These are phyloP conservation scores for Rhododendron griersonianum DNA, from an alignment of 148 eudicot genomes.

Conservation along the genomic window DNA sequence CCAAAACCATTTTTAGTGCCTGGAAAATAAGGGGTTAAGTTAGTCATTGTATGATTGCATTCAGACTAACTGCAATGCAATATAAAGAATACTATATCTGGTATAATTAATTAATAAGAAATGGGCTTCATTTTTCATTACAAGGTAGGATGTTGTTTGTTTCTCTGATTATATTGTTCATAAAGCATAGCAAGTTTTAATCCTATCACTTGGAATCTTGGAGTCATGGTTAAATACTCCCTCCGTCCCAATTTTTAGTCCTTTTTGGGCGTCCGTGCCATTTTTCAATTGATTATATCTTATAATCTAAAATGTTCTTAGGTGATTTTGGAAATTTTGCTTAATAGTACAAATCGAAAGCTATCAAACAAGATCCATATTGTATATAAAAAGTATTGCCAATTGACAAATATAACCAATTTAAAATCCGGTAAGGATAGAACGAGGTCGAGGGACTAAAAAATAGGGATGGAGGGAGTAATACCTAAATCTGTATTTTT, in stretches of 20 bases:
- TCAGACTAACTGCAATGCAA: conserved; percentile 6
- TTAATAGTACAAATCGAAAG: too few relatives aligned
- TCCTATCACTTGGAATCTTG: neutral
- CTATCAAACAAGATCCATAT: too few relatives aligned
- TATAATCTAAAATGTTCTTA: too few relatives aligned
- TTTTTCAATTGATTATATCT: too few relatives aligned
- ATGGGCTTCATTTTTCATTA: neutral
- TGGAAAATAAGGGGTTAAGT: conserved; percentile 18
- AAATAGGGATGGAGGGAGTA: neutral
- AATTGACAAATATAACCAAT: too few relatives aligned
- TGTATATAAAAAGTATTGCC: too few relatives aligned
- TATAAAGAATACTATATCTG: neutral
- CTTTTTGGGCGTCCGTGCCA: too few relatives aligned
- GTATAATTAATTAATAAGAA: neutral
- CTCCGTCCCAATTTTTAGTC: too few relatives aligned
- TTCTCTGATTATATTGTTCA: neutral
- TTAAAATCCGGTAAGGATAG: too few relatives aligned
- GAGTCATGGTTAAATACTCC: neutral
- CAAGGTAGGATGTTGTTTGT: neutral
- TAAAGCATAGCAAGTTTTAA: neutral
- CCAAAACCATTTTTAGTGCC: conserved; percentile 95
- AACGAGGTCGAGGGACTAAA: too few relatives aligned
- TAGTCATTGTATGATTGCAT: conserved; percentile 14
- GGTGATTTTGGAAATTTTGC: too few relatives aligned
- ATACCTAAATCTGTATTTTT: neutral